Percentiles rank a stretch among this genome's conserved stretches.
These are phyloP conservation scores for Solanum etuberosum DNA, from an alignment of 257 asterid species.

Conservation along the genomic window DNA sequence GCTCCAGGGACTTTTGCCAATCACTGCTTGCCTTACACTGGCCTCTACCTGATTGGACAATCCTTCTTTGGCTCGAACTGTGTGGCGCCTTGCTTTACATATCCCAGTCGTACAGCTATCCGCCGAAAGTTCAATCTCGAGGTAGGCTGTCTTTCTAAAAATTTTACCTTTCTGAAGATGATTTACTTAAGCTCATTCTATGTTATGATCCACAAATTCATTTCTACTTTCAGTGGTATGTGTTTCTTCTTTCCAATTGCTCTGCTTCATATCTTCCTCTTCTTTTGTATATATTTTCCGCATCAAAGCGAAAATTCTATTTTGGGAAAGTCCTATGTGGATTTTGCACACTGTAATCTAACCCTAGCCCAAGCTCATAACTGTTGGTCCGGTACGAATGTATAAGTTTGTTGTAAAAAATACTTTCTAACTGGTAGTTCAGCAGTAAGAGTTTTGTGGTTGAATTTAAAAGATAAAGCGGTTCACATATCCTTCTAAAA, in stretches of 20 bases:
- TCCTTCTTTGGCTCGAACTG: constrained; percentile 65
- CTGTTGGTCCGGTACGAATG: not conserved
- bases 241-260: not conserved
- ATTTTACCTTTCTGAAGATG: not conserved
- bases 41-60: constrained; percentile 66
- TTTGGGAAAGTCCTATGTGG: not conserved
- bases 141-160: constrained; percentile 18
- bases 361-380: not conserved
- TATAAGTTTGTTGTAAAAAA: not conserved
- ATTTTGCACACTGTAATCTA: not conserved
- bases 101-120: constrained; percentile 70
- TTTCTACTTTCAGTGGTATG: not conserved
- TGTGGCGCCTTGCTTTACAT: constrained; percentile 85
- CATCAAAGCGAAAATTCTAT: not conserved
- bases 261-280: not conserved
- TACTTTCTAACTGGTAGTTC: not conserved
- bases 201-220: not conserved
- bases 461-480: not conserved
- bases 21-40: constrained; percentile 88
- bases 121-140: constrained; percentile 79
- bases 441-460: not conserved
- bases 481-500: not conserved
- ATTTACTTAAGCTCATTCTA: not conserved
- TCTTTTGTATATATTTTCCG: not conserved
- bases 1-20: constrained; percentile 55